Evolutionary conservation across 352 stramenopile species (phyloP).

Genomic region (Globisporangium abappressorium): DNA sequence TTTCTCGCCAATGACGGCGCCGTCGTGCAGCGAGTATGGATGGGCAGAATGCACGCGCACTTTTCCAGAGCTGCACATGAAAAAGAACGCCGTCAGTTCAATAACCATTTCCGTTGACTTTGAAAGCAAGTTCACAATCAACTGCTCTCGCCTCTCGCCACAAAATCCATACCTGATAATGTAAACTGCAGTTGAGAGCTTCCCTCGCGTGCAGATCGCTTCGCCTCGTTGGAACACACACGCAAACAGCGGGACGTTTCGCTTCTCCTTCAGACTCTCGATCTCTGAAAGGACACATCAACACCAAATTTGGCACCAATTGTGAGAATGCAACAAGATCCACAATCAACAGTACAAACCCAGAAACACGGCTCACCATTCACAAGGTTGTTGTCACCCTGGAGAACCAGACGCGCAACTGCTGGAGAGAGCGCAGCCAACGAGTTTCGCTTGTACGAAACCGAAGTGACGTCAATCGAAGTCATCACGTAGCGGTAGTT

Average conservation of each 20-base stretch:
- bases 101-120: not conserved
- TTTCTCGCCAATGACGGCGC: constrained; percentile 57
- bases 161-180: constrained; percentile 59
- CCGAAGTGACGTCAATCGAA: constrained; percentile 67
- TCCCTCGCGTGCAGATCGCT: constrained; percentile 62
- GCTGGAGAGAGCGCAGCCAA: constrained; percentile 58
- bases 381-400: constrained; percentile 46
- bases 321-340: not conserved
- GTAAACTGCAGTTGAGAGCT: constrained; percentile 67
- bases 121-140: not conserved
- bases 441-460: constrained; percentile 78
- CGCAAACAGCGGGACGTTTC: constrained; percentile 72
- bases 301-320: not conserved
- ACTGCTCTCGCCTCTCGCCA: not conserved
- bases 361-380: constrained; percentile 37
- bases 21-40: constrained; percentile 47
- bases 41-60: constrained; percentile 69
- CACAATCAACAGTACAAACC: not conserved
- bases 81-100: not conserved
- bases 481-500: constrained; percentile 89
- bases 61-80: constrained; percentile 40
- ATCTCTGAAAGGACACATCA: constrained; percentile 32
- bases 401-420: constrained; percentile 58
- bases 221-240: constrained; percentile 62
- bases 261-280: constrained; percentile 32